phyloP scores from a whole-genome alignment of 2,329 filamentous ascomycete species.

The Davidsoniella virescens region DNA sequence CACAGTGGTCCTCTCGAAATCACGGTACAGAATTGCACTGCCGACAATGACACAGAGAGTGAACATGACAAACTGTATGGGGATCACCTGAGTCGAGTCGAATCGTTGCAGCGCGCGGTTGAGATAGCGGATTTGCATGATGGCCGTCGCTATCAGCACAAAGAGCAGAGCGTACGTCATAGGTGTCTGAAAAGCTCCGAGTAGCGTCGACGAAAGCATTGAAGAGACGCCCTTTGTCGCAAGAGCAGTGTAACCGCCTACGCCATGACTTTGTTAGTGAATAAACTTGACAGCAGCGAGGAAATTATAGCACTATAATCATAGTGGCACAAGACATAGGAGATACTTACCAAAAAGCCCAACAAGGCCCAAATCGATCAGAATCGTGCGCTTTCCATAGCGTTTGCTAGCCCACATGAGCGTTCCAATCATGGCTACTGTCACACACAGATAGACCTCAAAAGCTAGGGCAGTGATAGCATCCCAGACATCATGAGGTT shows the following conservation, averaged over 20 bases:
- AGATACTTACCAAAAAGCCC: slow-evolving; percentile 64
- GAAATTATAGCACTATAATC: neutral
- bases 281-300: slow-evolving; percentile 5
- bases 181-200: slow-evolving; percentile 77
- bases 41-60: slow-evolving; percentile 90
- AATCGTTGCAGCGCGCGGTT: slow-evolving; percentile 80
- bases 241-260: slow-evolving; percentile 82
- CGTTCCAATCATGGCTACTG: slow-evolving; percentile 51
- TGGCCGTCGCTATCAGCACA: slow-evolving; percentile 64
- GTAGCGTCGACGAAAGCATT: slow-evolving; percentile 78
- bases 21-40: slow-evolving; percentile 81
- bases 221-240: slow-evolving; percentile 95
- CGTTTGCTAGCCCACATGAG: slow-evolving; percentile 70
- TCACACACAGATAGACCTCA: slow-evolving; percentile 74
- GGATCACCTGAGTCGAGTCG: slow-evolving; percentile 94
- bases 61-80: slow-evolving; percentile 93
- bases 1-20: slow-evolving; percentile 70
- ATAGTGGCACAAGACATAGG: neutral
- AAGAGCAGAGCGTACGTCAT: slow-evolving; percentile 77
- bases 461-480: slow-evolving; percentile 82
- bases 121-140: slow-evolving; percentile 95
- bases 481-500: slow-evolving; percentile 76
- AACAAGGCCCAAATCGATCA: slow-evolving; percentile 86
- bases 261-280: neutral
- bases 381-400: slow-evolving; percentile 72